Evolutionary conservation across 305 asterid genomes (phyloP), one percentile per base, ranked within the genome.

Genomic region (Fraxinus floribunda): DNA sequence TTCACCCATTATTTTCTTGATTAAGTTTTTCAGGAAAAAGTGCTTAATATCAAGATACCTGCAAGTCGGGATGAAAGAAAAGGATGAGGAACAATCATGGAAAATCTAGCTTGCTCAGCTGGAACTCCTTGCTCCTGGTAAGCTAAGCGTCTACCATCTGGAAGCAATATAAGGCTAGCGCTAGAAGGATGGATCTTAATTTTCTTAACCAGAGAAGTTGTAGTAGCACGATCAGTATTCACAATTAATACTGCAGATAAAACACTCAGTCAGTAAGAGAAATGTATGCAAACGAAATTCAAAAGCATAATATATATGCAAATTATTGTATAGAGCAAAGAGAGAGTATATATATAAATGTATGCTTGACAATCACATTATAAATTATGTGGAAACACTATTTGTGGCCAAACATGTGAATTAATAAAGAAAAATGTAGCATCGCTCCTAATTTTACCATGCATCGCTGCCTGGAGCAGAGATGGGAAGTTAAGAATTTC

Each of bases 1-100:
- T 41, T 75, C 41, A 2, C 32, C 9, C 57, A 38, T 11, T 39
- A 66, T 52, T 38, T 83, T 66, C 77, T 20, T 26, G 26, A 74
- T 22, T 60, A 66, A 49, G 74, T 55, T n/a, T 66, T 38, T 80
- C 57, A 10, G 5, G 18, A 71, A 39, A 41, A 85, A 41, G 44
- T 79, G 68, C 72, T 55, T 44, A 75, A 8, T 22, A 78, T 52
- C 16, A 60, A 57, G 46, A 22, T 89, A 96, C 98, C 99, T 91
- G 97, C 94, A 22, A 96, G 89, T 6, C 98, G 89, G 41, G 99
- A 96, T 44, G 98, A 94, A 83, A 96, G 96, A 86, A 94, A 96
- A 29, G 97, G 89, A 86, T 94, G 99, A 41, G 94, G 89, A 84
- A 84, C 86, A 36, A 96, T 85, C 79, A 94, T 81, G n/a, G 98